Percentiles rank a stretch among this genome's conserved stretches.
Conservation (phyloP, 495 filamentous ascomycete species). For the Elaphomyces granulatus region DNA sequence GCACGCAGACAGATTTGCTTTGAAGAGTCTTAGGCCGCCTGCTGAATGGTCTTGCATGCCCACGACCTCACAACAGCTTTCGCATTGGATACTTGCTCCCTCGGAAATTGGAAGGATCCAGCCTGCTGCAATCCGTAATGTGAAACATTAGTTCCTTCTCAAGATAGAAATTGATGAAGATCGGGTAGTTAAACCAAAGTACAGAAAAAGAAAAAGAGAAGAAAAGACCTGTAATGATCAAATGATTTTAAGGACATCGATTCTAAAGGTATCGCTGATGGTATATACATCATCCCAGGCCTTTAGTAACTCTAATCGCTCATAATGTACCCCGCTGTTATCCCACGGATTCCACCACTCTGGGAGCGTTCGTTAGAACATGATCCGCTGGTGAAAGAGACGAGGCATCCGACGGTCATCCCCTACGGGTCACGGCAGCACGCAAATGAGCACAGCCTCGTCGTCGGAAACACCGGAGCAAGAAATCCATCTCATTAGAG, state of each 20-base stretch:
- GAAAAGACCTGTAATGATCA: no score
- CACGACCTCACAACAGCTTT: slow-evolving; percentile 25
- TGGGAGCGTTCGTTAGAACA: slow-evolving; percentile 28
- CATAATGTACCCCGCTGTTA: slow-evolving; percentile 42
- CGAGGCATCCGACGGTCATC: no score
- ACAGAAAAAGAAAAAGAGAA: no score
- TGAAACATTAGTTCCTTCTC: slow-evolving; percentile 2
- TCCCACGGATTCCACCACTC: slow-evolving; percentile 37
- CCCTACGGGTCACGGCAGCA: no score
- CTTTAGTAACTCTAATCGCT: neutral
- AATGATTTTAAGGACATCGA: no score
- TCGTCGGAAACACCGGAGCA: slow-evolving; percentile 30
- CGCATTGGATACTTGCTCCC: slow-evolving; percentile 21
- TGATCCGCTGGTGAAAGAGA: slow-evolving; percentile 17
- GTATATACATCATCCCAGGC: no score
- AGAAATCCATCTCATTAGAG: slow-evolving; percentile 31
- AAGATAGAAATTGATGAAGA: neutral
- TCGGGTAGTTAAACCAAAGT: slow-evolving; percentile 1
- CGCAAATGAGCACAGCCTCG: slow-evolving; percentile 7
- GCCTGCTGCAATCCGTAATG: neutral
- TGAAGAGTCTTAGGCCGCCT: slow-evolving; percentile 35
- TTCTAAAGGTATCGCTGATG: no score
- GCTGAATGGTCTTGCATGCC: slow-evolving; percentile 30
- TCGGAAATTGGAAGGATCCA: neutral
- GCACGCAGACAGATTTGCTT: slow-evolving; percentile 30